Percentiles rank a stretch among this genome's conserved stretches.
These are phyloP conservation scores for Volvariella surrecta DNA, from an alignment of 1,284 basidiomycete species.

Conservation along the genomic window DNA sequence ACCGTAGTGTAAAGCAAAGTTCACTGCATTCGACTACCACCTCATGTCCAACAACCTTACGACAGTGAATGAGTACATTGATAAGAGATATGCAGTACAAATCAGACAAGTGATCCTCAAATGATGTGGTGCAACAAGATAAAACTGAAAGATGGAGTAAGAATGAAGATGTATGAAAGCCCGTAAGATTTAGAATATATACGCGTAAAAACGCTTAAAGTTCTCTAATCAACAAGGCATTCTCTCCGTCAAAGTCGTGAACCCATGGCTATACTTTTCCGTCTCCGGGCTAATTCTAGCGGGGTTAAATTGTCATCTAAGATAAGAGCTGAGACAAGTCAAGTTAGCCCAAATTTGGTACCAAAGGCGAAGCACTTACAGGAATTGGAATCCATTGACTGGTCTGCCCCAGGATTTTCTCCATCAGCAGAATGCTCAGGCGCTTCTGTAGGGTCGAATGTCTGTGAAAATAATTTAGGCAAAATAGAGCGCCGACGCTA, in stretches of 20 bases:
- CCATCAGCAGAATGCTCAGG: slow-evolving; percentile 21
- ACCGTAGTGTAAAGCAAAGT: too few relatives aligned
- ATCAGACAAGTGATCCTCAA: too few relatives aligned
- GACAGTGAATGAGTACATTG: too few relatives aligned
- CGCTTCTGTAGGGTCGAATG: slow-evolving; percentile 17
- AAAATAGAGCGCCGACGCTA: slow-evolving; percentile 54
- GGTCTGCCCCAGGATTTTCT: slow-evolving; percentile 24
- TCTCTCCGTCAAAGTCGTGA: slow-evolving; percentile 12
- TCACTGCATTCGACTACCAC: too few relatives aligned
- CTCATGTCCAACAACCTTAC: too few relatives aligned
- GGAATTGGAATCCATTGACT: slow-evolving; percentile 33
- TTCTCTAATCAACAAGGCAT: too few relatives aligned
- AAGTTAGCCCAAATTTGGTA: slow-evolving; percentile 4
- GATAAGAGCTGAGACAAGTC: slow-evolving; percentile 22
- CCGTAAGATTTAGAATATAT: too few relatives aligned
- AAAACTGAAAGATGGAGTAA: too few relatives aligned
- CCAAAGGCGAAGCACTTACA: slow-evolving; percentile 26
- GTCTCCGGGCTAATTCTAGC: slow-evolving; percentile 45
- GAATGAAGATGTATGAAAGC: too few relatives aligned
- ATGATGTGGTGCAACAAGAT: too few relatives aligned
- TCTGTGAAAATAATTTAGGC: slow-evolving; percentile 43
- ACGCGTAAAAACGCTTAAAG: too few relatives aligned
- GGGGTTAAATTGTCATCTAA: slow-evolving; percentile 46
- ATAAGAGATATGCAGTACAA: too few relatives aligned
- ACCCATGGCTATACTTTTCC: slow-evolving; percentile 29